Base-by-base conservation (phyloP, 2,329 filamentous ascomycete genomes). In the Penicillium digitatum region DNA sequence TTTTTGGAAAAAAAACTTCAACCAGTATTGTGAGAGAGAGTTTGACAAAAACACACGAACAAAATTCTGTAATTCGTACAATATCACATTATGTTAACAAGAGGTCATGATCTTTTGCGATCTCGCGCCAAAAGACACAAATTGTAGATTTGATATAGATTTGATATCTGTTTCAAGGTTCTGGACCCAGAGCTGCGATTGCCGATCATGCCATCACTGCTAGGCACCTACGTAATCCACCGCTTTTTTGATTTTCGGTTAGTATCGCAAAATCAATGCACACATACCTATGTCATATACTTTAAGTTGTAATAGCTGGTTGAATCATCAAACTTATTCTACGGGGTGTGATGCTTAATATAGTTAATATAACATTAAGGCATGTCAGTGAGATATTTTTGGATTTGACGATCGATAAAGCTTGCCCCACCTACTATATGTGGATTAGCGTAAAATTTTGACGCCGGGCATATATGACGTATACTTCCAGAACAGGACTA, bases 191-290 rank as follows among this genome's bases (percentile, higher is more conserved):
- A 16, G 39, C 27, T 27, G 3, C 24, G n/a, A 31, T 16, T 20
- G 51, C 51, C 12, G 44, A 48, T 48, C 43, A 53, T 53, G 35
- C 32, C 51, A 42, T 53, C 51, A 35, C 24, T 38, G 35, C 27
- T 27, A 40, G 50, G 27, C 16, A 20, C 16, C 43, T 48, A 26
- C 49, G 10, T 43, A 47, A 52, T 26, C 34, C 32, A 47, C 48
- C 37, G 20, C 37, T 8, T 20, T 50, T 50, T 34, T 16, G 0
- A 32, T 22, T 31, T 29, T 22, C 6, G n/a, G 20, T 43, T 29
- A 20, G 27, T 14, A 16, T 10, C 11, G n/a, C 11, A 2, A n/a
- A n/a, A 2, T 40, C 8, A 42, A 31, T 32, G 5, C 14, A 16
- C 0, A 2, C 8, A 22, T 44, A 20, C 1, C 6, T 22, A 16